A percentile compares a stretch with the other conserved stretches of the same genome.
Conservation (phyloP, 2,329 filamentous ascomycete genomes). For the Salinomyces thailandicus region DNA sequence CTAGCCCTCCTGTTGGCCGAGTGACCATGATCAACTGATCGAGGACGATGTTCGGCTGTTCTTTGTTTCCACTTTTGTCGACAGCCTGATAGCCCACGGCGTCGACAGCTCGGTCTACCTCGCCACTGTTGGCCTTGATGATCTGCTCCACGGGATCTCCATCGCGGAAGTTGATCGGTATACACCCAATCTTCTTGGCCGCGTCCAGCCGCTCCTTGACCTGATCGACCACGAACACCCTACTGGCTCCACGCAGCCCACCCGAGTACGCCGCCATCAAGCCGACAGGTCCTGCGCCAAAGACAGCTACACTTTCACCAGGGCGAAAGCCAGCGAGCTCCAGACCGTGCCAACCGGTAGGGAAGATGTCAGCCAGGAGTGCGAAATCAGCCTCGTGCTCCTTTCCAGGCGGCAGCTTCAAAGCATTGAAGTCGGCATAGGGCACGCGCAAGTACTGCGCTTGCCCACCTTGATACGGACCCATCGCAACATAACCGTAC, state of each 20-base stretch:
- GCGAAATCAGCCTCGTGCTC: slow-evolving; percentile 53
- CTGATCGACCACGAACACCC: slow-evolving; percentile 53
- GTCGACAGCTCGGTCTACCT: slow-evolving; percentile 56
- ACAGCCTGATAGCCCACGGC: slow-evolving; percentile 57
- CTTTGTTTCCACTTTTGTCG: slow-evolving; percentile 43
- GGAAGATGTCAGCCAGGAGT: slow-evolving; percentile 41
- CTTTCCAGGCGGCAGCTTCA: slow-evolving; percentile 50
- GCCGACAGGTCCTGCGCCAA: slow-evolving; percentile 51
- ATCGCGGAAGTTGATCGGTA: slow-evolving; percentile 51
- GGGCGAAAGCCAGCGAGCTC: slow-evolving; percentile 48
- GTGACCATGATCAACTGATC: slow-evolving; percentile 56
- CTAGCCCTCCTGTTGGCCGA: slow-evolving; percentile 49
- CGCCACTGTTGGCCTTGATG: slow-evolving; percentile 46
- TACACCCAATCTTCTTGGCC: slow-evolving; percentile 52
- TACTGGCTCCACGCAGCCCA: slow-evolving; percentile 48
- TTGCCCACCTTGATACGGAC: slow-evolving; percentile 37
- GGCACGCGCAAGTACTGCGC: slow-evolving; percentile 56
- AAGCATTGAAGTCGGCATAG: slow-evolving; percentile 56
- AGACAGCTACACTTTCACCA: slow-evolving; percentile 54
- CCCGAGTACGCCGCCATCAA: slow-evolving; percentile 57
- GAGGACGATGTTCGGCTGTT: slow-evolving; percentile 52
- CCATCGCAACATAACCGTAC: slow-evolving; percentile 46
- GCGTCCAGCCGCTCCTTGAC: slow-evolving; percentile 49
- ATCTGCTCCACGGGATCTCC: slow-evolving; percentile 52
- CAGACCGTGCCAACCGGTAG: slow-evolving; percentile 48